Evolutionary conservation across 2,329 filamentous ascomycete genomes (phyloP), one percentile per base, ranked within the genome.

Genomic region (Hypoxylon sp.): DNA sequence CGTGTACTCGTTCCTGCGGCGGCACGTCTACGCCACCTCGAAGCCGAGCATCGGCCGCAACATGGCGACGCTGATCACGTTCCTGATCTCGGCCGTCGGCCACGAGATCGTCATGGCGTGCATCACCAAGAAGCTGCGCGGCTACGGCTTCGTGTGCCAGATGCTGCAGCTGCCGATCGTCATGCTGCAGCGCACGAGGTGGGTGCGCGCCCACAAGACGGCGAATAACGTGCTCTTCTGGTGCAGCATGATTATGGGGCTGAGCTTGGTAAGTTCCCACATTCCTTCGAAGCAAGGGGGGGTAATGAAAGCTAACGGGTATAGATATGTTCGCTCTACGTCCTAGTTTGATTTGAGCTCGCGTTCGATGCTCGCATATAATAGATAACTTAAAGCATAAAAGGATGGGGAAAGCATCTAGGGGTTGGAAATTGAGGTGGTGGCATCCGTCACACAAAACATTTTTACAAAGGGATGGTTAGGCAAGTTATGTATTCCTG

Each of bases 21-120:
- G 96, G 24, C 96, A 99, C 80, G 95, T 99, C 71, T 99, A 98
- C 81, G 91, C 89, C 63, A 94, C 94, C 1, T 92, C 91, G 11
- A 86, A 92, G 8, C 89, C 90, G 11, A 89, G 91, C 73, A 90
- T 97, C 75, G 94, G 93, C 19, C 89, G 90, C 63, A 86, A 87
- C 15, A 85, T 91, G 62, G 94, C 96, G 27, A 98, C 94, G 27
- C 82, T 94, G 68, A 92, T 97, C 73, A 98, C 96, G 0, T 98
- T 99, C 77, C 82, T 98, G 63, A 92, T 98, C 75, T 94, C 91
- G 65, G 93, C 96, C 37, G 78, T 97, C 21, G 94, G 93, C 15
- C 96, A 98, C 78, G 96, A 99, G 80, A 87, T 99, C 63, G 93
- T 99, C 75, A 97, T 99, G 92, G 94, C 92, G 6, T 98, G 95